phyloP scores from a whole-genome alignment of 176 grass and related monocot genomes.

The Rhipidocladum racemiflorum region DNA sequence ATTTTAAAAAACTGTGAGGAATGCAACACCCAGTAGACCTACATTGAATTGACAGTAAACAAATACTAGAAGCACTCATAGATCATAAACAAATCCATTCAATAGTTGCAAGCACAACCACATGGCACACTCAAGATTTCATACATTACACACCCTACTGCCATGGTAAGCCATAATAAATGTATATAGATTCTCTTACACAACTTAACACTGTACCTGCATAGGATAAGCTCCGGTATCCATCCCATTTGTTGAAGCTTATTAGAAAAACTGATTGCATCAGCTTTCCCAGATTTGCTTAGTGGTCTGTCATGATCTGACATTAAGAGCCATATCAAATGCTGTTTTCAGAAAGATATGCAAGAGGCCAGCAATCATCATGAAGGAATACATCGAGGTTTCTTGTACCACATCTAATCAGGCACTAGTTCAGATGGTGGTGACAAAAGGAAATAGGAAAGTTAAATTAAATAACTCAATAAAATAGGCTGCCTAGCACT shows the following conservation, averaged over 20 bases:
- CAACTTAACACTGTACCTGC: constrained; percentile 49
- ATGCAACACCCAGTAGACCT: neutral
- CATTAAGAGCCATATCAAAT: neutral
- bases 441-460: neutral
- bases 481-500: neutral
- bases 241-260: constrained; percentile 87
- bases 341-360: neutral
- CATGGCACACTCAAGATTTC: neutral
- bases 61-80: neutral
- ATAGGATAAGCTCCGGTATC: constrained; percentile 88
- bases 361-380: neutral
- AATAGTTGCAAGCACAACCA: neutral
- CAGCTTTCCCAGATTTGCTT: constrained; percentile 61
- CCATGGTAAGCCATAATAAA: neutral
- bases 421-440: neutral
- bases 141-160: neutral
- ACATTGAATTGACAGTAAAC: neutral
- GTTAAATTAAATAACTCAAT: neutral
- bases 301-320: constrained; percentile 90
- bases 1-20: neutral
- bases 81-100: neutral
- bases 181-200: neutral
- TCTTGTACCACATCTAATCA: neutral
- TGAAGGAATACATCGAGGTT: neutral
- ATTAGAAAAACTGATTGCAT: constrained; percentile 69